Evolutionary conservation across 495 filamentous ascomycete genomes (phyloP), one percentile per base, ranked within the genome.

Genomic region (Tuber umbilicatum): DNA sequence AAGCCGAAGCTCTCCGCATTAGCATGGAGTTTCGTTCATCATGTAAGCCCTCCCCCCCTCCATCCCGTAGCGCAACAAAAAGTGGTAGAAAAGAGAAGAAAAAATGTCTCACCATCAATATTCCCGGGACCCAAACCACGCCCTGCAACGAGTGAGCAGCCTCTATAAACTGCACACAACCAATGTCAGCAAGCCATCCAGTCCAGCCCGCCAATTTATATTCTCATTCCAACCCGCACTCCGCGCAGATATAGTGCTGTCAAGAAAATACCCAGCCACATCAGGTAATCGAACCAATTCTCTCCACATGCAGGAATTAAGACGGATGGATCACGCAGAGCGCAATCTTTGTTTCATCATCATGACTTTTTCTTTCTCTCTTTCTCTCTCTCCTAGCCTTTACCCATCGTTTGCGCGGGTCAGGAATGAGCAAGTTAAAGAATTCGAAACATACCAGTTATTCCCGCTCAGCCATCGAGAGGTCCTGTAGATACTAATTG

Each of bases 1-100:
- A 88, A 85, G 82, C 83, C 84, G 81, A 85, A 82, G 75, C 84
- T 89, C 91, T 97, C 92, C 89, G 93, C 85, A 86, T 93, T 94
- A 94, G 92, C 92, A 94, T 94, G 92, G 91, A 93, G 91, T 86
- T 88, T 85, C 86, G 84, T 74, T 88, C 90, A 91, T 93, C 91
- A 92, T 87, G 84, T 85, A 80, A 83, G 81, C 69, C 69, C 55
- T 31, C 82, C 83, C 80, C n/a, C 81, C 78, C 81, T 74, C 64
- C 70, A 27, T 76, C 40, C 55, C 67, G 70, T 73, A 23, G 42
- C 73, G 47, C 14, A 60, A 60, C n/a, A 31, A 23, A 55, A 77
- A 71, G 40, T 76, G 68, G 70, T 80, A 84, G 79, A 68, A 75
- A 43, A 70, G 69, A 39, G 31, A 55, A 72, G 74, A 74, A 67